These are phyloP conservation scores for Sergeia podlipaevii DNA, from an alignment of 208 protist genomes.

Conservation along the genomic window DNA sequence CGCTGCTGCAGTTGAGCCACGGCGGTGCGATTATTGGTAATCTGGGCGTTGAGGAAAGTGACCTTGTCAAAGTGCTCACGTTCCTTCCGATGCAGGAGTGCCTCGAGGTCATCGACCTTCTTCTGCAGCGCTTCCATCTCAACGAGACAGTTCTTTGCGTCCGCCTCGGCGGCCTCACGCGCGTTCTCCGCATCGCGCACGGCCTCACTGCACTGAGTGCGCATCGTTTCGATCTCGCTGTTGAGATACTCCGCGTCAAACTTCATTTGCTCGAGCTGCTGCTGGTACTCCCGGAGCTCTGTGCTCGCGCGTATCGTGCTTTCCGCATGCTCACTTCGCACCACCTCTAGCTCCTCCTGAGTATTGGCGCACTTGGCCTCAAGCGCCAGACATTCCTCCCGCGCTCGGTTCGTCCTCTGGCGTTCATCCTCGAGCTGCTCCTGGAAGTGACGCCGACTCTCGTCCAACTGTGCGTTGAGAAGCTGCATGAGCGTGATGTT, in stretches of 20 bases:
- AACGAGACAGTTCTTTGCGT: conserved; percentile 31
- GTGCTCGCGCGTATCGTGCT: conserved; percentile 24
- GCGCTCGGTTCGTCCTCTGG: conserved; percentile 14
- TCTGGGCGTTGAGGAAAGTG: conserved; percentile 86
- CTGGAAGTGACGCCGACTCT: conserved; percentile 66
- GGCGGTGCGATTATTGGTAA: conserved; percentile 70
- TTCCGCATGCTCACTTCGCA: conserved; percentile 32
- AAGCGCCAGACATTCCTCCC: conserved; percentile 35
- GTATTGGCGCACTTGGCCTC: conserved; percentile 30
- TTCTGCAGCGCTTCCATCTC: conserved; percentile 61
- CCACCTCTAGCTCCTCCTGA: conserved; percentile 41
- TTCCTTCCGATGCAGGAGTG: conserved; percentile 54
- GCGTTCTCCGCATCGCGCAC: conserved; percentile 28
- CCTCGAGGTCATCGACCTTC: conserved; percentile 62
- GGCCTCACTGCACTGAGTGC: conserved; percentile 22
- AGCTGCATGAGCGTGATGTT: conserved; percentile 86
- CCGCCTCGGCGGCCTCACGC: conserved; percentile 20
- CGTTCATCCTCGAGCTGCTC: conserved; percentile 46
- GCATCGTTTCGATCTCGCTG: conserved; percentile 53
- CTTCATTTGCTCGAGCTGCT: conserved; percentile 79
- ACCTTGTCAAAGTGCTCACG: conserved; percentile 83
- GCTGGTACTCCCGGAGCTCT: conserved; percentile 64
- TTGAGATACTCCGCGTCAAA: conserved; percentile 79
- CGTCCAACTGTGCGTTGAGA: conserved; percentile 74
- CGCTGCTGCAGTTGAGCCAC: conserved; percentile 65